A percentile compares a stretch with the other conserved stretches of the same genome.
Evolutionary conservation across 2,329 filamentous ascomycete species (phyloP).

Genomic region (Alternaria ventricosa): DNA sequence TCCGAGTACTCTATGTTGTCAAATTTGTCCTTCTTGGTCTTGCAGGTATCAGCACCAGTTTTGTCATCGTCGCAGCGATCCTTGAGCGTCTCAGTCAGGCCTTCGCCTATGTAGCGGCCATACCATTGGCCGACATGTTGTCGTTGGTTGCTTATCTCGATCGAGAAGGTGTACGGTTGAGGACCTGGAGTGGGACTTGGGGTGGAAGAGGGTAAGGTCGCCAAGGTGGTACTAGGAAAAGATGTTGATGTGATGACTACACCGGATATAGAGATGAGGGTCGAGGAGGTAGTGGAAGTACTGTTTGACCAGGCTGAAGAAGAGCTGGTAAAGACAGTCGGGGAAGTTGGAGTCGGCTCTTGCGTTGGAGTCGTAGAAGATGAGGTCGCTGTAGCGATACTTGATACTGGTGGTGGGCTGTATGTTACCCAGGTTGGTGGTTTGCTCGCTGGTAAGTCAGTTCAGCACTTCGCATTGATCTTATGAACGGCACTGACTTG

Average conservation of each 20-base stretch:
- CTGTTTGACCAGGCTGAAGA: not conserved
- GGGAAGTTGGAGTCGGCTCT: not conserved
- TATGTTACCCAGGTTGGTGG: not conserved
- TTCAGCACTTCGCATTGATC: not conserved
- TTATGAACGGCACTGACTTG: not conserved
- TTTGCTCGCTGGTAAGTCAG: not conserved
- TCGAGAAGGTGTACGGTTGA: not conserved
- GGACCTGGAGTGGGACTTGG: not conserved
- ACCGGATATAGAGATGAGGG: not conserved
- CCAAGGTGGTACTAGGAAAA: not conserved
- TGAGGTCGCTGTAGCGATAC: too few species aligned
- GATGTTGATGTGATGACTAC: not conserved
- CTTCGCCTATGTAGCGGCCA: not conserved
- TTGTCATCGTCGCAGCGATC: not conserved
- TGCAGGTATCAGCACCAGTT: not conserved
- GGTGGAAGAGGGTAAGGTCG: not conserved
- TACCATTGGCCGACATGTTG: constrained; percentile 8
- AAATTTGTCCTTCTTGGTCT: not conserved
- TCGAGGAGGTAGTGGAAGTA: not conserved
- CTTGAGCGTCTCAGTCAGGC: not conserved
- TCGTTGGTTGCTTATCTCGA: constrained; percentile 9
- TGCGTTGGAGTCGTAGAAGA: not conserved
- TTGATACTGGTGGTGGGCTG: not conserved
- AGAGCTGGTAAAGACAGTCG: not conserved
- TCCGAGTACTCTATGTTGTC: not conserved